Percentiles rank a stretch among this genome's conserved stretches.
phyloP scores from a whole-genome alignment of 345 rosid genomes.

The Syzygium aqueum region DNA sequence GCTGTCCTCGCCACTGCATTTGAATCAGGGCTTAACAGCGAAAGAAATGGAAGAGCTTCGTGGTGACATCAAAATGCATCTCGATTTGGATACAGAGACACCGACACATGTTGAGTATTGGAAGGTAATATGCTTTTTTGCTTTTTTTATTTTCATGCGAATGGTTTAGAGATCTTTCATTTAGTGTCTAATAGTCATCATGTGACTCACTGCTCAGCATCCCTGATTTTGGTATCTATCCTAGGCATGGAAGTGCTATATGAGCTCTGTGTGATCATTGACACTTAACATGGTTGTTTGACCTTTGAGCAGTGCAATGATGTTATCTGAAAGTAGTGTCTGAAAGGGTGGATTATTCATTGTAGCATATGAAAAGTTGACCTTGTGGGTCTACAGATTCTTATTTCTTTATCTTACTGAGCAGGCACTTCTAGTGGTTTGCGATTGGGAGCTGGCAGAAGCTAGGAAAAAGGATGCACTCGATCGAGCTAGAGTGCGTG shows the following conservation, averaged over 20 bases:
- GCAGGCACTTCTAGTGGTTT: constrained; percentile 84
- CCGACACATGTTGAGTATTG: constrained; percentile 67
- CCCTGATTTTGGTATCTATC: not conserved
- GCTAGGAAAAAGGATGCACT: constrained; percentile 79
- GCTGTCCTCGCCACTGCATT: constrained; percentile 1
- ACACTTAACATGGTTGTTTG: not conserved
- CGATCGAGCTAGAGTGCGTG: constrained; percentile 90
- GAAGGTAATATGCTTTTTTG: constrained; percentile 49
- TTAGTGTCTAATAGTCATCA: not conserved
- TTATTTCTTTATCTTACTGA: not conserved
- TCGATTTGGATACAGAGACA: constrained; percentile 79
- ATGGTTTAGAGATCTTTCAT: not conserved
- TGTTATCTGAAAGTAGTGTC: not conserved
- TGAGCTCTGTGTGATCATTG: not conserved
- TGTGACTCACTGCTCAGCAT: not conserved
- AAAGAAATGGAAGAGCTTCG: constrained; percentile 94
- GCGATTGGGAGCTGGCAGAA: constrained; percentile 95
- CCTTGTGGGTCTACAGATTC: not conserved
- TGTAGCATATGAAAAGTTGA: not conserved
- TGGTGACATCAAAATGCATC: constrained; percentile 92
- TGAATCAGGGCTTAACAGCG: constrained; percentile 68
- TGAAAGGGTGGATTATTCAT: not conserved
- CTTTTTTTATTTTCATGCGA: not conserved
- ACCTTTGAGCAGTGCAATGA: not conserved
- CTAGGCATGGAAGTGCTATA: not conserved